Conservation (phyloP, 2,329 filamentous ascomycete species). For the Fusarium anthophilum region DNA sequence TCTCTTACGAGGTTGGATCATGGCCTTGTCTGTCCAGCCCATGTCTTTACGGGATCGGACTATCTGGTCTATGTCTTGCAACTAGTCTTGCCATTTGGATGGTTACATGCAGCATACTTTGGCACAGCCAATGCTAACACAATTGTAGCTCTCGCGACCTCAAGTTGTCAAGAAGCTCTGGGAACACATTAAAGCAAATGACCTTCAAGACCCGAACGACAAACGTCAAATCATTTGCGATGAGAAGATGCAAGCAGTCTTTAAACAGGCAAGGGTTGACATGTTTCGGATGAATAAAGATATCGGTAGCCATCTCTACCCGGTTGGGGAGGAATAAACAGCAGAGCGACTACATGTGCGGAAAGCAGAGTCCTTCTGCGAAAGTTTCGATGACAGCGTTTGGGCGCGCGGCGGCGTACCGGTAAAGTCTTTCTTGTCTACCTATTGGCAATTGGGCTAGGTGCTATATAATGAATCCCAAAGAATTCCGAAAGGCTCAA, state of each 20-base stretch:
- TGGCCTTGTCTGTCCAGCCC: background rate
- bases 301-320: conserved; percentile 88
- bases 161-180: conserved; percentile 97
- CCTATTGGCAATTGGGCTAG: background rate
- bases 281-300: conserved; percentile 99
- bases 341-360: background rate
- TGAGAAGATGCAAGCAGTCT: conserved; percentile 88
- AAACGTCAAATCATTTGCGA: conserved; percentile 95
- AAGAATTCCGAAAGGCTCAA: background rate
- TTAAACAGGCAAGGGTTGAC: conserved; percentile 89
- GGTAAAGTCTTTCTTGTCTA: conserved; percentile 24
- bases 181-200: conserved; percentile 89
- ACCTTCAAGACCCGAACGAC: conserved; percentile 90
- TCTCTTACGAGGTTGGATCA: background rate
- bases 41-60: background rate
- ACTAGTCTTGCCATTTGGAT: background rate
- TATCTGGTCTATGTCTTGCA: background rate
- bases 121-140: conserved; percentile 9
- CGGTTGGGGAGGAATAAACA: conserved; percentile 66
- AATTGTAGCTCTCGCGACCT: conserved; percentile 80
- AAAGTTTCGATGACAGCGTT: conserved; percentile 38
- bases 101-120: background rate
- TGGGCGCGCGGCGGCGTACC: conserved; percentile 41
- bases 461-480: background rate
- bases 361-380: conserved; percentile 2